Percentiles rank a stretch among this genome's conserved stretches.
Evolutionary conservation across 2,329 filamentous ascomycete genomes (phyloP).

Genomic region (Talaromyces piceae): DNA sequence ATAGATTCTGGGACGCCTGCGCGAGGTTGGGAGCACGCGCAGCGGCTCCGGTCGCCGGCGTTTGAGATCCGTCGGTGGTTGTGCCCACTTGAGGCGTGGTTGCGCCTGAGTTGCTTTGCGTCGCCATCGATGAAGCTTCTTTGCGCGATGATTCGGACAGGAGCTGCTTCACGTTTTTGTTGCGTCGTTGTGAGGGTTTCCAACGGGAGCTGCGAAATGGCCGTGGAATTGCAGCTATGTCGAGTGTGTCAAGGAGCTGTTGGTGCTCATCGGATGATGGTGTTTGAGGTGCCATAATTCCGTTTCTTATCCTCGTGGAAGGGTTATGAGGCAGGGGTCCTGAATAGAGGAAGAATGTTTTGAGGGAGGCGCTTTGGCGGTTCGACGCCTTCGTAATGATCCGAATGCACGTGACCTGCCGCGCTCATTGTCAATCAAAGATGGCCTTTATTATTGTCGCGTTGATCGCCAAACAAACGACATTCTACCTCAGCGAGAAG

Average conservation of each 20-base stretch:
- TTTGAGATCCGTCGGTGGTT: slow-evolving; percentile 34
- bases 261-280: slow-evolving; percentile 75
- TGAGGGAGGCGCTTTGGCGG: background rate
- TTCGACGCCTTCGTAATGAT: too few species aligned
- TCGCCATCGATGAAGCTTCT: slow-evolving; percentile 82
- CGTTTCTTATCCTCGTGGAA: background rate
- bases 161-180: slow-evolving; percentile 98
- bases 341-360: background rate
- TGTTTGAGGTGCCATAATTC: slow-evolving; percentile 51
- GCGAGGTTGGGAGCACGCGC: slow-evolving; percentile 61
- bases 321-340: background rate
- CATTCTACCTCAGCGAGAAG: background rate
- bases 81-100: slow-evolving; percentile 54
- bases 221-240: slow-evolving; percentile 79
- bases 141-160: slow-evolving; percentile 79
- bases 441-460: background rate
- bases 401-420: background rate
- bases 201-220: slow-evolving; percentile 84
- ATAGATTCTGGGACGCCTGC: slow-evolving; percentile 80
- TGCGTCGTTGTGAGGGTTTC: slow-evolving; percentile 89
- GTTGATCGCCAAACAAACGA: slow-evolving; percentile 11
- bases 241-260: slow-evolving; percentile 79
- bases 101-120: slow-evolving; percentile 71
- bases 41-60: slow-evolving; percentile 39
- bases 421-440: too few species aligned